A percentile compares a stretch with the other conserved stretches of the same genome.
phyloP scores from a whole-genome alignment of 768 basidiomycete genomes.

The Saitozyma sp. region DNA sequence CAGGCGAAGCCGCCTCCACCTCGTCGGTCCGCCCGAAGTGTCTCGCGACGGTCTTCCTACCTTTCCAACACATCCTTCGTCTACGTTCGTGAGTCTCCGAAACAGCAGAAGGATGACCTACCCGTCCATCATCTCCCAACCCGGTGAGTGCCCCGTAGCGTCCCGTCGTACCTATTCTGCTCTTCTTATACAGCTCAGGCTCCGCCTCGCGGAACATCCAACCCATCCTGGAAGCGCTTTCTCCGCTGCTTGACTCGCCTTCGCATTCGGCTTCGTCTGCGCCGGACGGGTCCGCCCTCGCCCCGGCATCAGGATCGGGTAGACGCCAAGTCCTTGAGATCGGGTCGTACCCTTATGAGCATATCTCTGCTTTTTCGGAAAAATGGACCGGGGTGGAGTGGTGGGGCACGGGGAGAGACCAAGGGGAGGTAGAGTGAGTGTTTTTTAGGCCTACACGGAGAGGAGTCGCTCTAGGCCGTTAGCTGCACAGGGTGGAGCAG shows the following conservation, averaged over 20 bases:
- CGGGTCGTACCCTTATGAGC: conserved; percentile 21
- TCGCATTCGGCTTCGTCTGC: background rate
- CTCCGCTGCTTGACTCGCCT: conserved; percentile 6
- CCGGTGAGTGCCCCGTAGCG: conserved; percentile 3
- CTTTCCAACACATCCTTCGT: background rate
- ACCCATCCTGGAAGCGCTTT: conserved; percentile 22
- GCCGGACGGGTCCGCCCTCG: too few relatives aligned
- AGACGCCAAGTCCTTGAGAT: conserved; percentile 21
- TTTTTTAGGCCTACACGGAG: too few relatives aligned
- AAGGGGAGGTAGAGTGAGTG: conserved; percentile 21
- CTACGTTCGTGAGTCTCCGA: background rate
- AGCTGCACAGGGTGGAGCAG: background rate
- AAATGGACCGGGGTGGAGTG: conserved; percentile 20
- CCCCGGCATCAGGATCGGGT: too few relatives aligned
- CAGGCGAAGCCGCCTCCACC: too few relatives aligned
- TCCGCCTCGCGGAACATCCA: conserved; percentile 22
- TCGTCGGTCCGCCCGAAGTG: too few relatives aligned
- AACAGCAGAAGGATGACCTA: conserved; percentile 10
- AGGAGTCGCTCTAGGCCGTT: conserved; percentile 1
- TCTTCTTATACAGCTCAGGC: conserved; percentile 8
- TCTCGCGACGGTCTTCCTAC: background rate
- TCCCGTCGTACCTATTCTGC: background rate
- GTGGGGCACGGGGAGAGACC: conserved; percentile 29
- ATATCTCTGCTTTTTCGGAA: conserved; percentile 19
- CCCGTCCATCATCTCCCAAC: conserved; percentile 27